Percentiles rank a stretch among this genome's conserved stretches.
phyloP scores from a whole-genome alignment of 306 rosid species.

The Cercis canadensis region DNA sequence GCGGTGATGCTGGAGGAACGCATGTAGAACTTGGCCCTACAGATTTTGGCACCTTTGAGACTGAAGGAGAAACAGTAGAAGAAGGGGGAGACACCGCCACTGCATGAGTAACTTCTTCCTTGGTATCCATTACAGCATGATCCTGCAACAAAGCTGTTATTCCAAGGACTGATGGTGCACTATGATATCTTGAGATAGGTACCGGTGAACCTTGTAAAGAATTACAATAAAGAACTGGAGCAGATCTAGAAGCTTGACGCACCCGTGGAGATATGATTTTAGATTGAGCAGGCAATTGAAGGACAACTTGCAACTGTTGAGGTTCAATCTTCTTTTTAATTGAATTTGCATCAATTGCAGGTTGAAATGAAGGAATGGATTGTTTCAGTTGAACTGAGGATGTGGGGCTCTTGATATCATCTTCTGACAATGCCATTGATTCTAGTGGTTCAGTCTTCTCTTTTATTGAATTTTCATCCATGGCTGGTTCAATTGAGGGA shows the following conservation, averaged over 20 bases:
- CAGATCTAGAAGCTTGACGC: constrained; percentile 56
- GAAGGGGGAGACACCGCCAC: constrained; percentile 43
- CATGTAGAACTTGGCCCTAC: constrained; percentile 40
- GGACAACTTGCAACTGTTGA: constrained; percentile 57
- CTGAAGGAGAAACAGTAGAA: constrained; percentile 37
- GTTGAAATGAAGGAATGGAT: constrained; percentile 24
- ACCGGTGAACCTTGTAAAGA: constrained; percentile 70
- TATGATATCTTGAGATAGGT: constrained; percentile 64
- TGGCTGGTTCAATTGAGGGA: constrained; percentile 21
- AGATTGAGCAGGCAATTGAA: constrained; percentile 61
- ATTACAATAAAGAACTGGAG: constrained; percentile 59
- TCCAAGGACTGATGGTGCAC: constrained; percentile 81
- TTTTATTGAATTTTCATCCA: constrained; percentile 30
- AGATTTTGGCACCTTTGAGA: constrained; percentile 44
- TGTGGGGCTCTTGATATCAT: constrained; percentile 33
- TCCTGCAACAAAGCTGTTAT: constrained; percentile 88
- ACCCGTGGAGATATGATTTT: constrained; percentile 77
- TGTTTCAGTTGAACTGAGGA: constrained; percentile 37
- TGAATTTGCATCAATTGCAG: constrained; percentile 14
- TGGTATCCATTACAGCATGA: constrained; percentile 50
- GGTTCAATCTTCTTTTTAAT: constrained; percentile 45
- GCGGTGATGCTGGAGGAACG: constrained; percentile 43
- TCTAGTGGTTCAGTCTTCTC: constrained; percentile 35
- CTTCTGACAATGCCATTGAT: constrained; percentile 21
- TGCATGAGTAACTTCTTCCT: constrained; percentile 49